A percentile compares a stretch with the other conserved stretches of the same genome.
phyloP scores from a whole-genome alignment of 495 filamentous ascomycete genomes.

The Chlorociboria aeruginascens region DNA sequence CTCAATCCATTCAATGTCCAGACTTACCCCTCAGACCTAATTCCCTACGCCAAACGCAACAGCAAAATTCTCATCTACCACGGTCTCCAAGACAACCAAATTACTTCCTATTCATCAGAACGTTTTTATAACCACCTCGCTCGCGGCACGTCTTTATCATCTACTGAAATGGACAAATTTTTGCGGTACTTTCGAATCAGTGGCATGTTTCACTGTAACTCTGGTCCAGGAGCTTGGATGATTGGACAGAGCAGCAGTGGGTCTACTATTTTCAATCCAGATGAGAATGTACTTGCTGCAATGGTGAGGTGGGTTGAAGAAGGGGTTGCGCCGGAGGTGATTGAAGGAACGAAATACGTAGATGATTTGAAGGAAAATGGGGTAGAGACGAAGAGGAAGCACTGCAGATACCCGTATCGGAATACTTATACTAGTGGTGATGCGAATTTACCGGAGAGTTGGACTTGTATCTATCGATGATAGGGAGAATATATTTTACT shows the following conservation, averaged over 20 bases:
- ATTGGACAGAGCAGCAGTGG: slow-evolving; percentile 32
- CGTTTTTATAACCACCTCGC: slow-evolving; percentile 31
- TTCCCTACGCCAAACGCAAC: slow-evolving; percentile 22
- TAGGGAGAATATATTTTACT: too few relatives aligned
- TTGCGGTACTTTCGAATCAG: slow-evolving; percentile 49
- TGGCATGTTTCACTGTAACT: slow-evolving; percentile 34
- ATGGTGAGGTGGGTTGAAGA: slow-evolving; percentile 52
- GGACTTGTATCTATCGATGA: background rate
- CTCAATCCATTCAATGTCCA: slow-evolving; percentile 26
- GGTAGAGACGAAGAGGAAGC: slow-evolving; percentile 23
- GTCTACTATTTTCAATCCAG: slow-evolving; percentile 16
- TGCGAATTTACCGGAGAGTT: slow-evolving; percentile 1
- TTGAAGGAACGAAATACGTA: slow-evolving; percentile 40
- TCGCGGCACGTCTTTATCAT: slow-evolving; percentile 28
- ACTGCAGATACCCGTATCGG: slow-evolving; percentile 25
- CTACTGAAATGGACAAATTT: slow-evolving; percentile 30
- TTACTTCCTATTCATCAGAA: slow-evolving; percentile 24
- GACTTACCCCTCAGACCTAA: slow-evolving; percentile 27
- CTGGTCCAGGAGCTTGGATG: slow-evolving; percentile 40
- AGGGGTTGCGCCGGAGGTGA: slow-evolving; percentile 38
- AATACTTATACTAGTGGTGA: slow-evolving; percentile 2
- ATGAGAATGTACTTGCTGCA: slow-evolving; percentile 37
- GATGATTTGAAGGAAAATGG: slow-evolving; percentile 23
- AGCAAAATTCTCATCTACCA: slow-evolving; percentile 37
- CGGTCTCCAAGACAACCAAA: slow-evolving; percentile 31